phyloP scores from a whole-genome alignment of 257 asterid genomes.

The Lavandula angustifolia region DNA sequence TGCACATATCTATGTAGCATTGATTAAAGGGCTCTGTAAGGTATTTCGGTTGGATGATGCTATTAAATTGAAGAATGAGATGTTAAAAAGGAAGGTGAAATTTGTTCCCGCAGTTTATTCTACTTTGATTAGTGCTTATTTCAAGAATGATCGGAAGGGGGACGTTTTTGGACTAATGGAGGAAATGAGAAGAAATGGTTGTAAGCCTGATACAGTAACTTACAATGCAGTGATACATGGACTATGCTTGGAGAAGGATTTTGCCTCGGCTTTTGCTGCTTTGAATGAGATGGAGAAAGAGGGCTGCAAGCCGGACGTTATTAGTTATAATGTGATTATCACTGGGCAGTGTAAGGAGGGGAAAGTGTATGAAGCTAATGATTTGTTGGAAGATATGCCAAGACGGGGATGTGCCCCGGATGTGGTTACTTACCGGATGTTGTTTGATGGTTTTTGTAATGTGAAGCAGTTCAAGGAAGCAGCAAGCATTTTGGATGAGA shows the following conservation, averaged over 20 bases:
- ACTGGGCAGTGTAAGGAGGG: constrained; percentile 56
- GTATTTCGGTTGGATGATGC: constrained; percentile 43
- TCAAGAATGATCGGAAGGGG: constrained; percentile 55
- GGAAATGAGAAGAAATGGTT: constrained; percentile 63
- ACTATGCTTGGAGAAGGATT: constrained; percentile 59
- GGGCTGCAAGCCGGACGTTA: constrained; percentile 64
- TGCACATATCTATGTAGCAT: constrained; percentile 49
- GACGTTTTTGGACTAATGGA: constrained; percentile 46
- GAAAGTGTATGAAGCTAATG: constrained; percentile 56
- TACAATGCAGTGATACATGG: constrained; percentile 68
- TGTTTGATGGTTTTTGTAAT: constrained; percentile 68
- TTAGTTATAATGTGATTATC: constrained; percentile 64
- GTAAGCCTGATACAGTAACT: constrained; percentile 59
- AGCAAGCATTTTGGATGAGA: constrained; percentile 66
- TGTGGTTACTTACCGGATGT: constrained; percentile 58
- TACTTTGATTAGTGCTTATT: constrained; percentile 62
- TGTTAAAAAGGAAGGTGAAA: constrained; percentile 52
- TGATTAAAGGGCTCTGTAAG: constrained; percentile 71
- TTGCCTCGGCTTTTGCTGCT: constrained; percentile 53
- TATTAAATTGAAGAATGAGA: constrained; percentile 59
- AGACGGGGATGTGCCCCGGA: constrained; percentile 61
- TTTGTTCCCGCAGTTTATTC: constrained; percentile 65
- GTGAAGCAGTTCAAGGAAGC: constrained; percentile 56
- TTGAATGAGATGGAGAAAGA: constrained; percentile 63
- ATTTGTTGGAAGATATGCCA: constrained; percentile 77